A percentile compares a stretch with the other conserved stretches of the same genome.
Evolutionary conservation across 306 rosid species (phyloP).

Genomic region (Carpinus fangiana): DNA sequence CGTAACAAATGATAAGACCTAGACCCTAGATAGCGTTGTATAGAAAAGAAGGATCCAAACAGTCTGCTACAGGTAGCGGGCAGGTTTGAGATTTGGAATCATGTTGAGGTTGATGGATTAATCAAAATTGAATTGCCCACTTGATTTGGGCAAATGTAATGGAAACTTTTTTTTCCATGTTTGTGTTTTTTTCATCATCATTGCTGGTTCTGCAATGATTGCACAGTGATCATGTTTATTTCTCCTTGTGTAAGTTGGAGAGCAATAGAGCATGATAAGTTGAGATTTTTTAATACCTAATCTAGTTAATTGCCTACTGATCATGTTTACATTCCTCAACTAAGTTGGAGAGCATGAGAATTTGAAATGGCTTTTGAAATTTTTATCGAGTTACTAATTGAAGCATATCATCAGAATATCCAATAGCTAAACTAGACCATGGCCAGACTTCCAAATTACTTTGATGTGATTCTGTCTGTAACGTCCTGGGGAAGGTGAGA

Average conservation of each 20-base stretch:
- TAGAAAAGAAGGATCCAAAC: neutral
- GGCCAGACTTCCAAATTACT: conserved; percentile 11
- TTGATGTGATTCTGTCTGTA: conserved; percentile 12
- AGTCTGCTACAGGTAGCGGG: neutral
- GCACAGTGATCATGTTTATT: conserved; percentile 13
- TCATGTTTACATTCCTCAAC: neutral
- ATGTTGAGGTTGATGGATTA: neutral
- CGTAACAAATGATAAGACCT: neutral
- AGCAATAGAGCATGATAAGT: neutral
- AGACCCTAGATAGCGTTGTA: neutral
- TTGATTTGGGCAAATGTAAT: neutral
- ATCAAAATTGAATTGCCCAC: neutral
- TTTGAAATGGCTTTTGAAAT: neutral
- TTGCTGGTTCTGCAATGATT: neutral
- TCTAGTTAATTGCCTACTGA: neutral
- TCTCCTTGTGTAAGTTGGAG: neutral
- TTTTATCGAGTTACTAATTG: neutral
- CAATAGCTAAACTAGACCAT: neutral
- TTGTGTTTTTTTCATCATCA: too few species aligned
- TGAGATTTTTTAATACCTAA: neutral
- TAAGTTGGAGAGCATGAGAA: neutral
- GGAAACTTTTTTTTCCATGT: too few species aligned
- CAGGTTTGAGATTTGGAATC: neutral
- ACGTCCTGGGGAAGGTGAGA: conserved; percentile 19
- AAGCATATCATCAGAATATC: conserved; percentile 11